A percentile compares a stretch with the other conserved stretches of the same genome.
These are phyloP conservation scores for Penicillium bialowiezense DNA, from an alignment of 495 filamentous ascomycete genomes.

Conservation along the genomic window DNA sequence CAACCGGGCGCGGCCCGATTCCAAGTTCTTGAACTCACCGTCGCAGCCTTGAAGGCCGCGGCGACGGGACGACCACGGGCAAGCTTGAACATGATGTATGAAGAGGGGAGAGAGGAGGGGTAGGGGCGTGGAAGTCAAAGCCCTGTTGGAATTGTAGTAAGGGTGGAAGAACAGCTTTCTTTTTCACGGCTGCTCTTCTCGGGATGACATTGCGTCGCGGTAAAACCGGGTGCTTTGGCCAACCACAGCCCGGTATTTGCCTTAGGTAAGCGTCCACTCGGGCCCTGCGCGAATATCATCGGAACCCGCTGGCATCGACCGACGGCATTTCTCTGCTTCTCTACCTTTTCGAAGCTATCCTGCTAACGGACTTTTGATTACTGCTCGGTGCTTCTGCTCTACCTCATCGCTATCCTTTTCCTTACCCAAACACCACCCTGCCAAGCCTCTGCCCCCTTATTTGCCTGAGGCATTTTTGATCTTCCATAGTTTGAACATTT, in stretches of 20 bases:
- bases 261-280: constrained; percentile 23
- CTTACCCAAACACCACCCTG: neutral
- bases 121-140: neutral
- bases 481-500: constrained; percentile 47
- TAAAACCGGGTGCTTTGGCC: constrained; percentile 29
- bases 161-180: constrained; percentile 42
- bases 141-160: constrained; percentile 14
- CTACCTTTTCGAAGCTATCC: too few relatives aligned
- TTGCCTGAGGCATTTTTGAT: constrained; percentile 16
- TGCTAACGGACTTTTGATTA: neutral
- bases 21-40: constrained; percentile 47
- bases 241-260: constrained; percentile 23
- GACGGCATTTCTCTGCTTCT: neutral
- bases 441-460: constrained; percentile 1
- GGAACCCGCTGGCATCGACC: constrained; percentile 10
- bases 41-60: constrained; percentile 62
- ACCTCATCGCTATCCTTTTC: neutral
- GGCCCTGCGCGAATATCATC: constrained; percentile 27
- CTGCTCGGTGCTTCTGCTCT: neutral
- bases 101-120: constrained; percentile 22
- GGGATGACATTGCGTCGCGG: constrained; percentile 32
- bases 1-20: constrained; percentile 15
- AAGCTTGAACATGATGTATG: constrained; percentile 67
- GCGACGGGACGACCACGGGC: constrained; percentile 64
- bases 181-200: constrained; percentile 25